Conservation (phyloP, 2,329 filamentous ascomycete species). For the Phyllosticta citribraziliensis region DNA sequence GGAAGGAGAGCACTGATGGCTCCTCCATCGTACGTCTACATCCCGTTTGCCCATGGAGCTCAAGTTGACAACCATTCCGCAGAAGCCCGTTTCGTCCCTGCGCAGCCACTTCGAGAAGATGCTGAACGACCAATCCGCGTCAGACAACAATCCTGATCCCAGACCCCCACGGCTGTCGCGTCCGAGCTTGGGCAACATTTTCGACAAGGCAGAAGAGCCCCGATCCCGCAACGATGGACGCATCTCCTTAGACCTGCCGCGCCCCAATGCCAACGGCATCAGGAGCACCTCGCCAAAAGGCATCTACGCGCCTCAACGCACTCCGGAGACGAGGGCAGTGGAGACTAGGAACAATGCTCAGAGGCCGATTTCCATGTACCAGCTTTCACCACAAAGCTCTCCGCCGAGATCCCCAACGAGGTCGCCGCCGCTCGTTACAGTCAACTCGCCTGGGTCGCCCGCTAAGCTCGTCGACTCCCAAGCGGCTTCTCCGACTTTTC, state of each 20-base stretch:
- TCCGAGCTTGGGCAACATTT: conserved; percentile 23
- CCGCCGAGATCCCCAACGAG: conserved; percentile 34
- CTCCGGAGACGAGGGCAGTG: conserved; percentile 13
- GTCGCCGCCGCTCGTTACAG: conserved; percentile 54
- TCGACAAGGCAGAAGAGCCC: conserved; percentile 21
- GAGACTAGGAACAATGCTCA: conserved; percentile 19
- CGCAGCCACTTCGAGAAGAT: conserved; percentile 76
- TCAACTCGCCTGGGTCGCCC: conserved; percentile 63
- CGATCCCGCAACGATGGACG: conserved; percentile 22
- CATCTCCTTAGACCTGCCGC: conserved; percentile 34
- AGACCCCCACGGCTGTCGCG: conserved; percentile 17
- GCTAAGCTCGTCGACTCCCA: conserved; percentile 36
- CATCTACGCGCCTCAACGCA: conserved; percentile 6
- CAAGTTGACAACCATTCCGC: conserved; percentile 12
- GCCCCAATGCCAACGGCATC: conserved; percentile 16
- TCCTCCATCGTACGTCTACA: conserved; percentile 36
- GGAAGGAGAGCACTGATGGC: conserved; percentile 56
- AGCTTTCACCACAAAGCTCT: conserved; percentile 32
- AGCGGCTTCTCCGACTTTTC: conserved; percentile 26
- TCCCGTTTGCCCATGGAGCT: background rate
- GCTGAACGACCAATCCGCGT: conserved; percentile 32
- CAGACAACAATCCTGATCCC: conserved; percentile 13
- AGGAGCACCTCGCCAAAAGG: conserved; percentile 6
- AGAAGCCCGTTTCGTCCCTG: conserved; percentile 76
- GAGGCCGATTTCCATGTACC: conserved; percentile 41